Evolutionary conservation across 768 basidiomycete genomes (phyloP), one percentile per base, ranked within the genome.

Genomic region (Rhodotorula paludigena): DNA sequence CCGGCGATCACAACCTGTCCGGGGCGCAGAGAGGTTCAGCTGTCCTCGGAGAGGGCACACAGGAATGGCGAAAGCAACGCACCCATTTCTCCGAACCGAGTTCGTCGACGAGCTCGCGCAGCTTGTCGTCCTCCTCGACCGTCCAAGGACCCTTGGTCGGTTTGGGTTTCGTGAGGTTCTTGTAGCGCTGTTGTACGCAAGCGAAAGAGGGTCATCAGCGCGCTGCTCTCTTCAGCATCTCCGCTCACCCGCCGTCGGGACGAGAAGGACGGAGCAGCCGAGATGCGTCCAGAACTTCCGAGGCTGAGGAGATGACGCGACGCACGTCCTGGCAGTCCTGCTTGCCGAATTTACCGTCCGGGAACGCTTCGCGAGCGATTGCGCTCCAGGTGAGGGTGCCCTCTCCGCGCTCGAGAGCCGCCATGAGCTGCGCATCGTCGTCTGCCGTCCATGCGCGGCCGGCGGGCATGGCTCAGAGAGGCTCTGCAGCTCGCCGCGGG

Each of bases 71-170:
- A 41, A 4, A 2, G 25, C n/a, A 16, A 45, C 66, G 25, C 20
- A 70, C 75, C 75, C 75, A 76, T 57, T 74, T 76, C 63, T 76
- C 75, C 20, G 63, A 62, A 5, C 73, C 73, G 20, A 69, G 61
- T 41, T 64, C 49, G 12, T 44, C 44, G 33, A 74, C 70, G 44
- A 74, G 69, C 21, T 47, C 36, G 7, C 44, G 33, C 18, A 76
- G 60, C 25, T 49, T 30, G 8, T n/a, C 44, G 41, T 74, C 73
- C 54, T 76, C 74, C 9, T 44, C 62, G 10, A 39, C 3, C 0
- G 69, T 72, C 75, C 75, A 76, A 6, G 73, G 66, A 3, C 75
- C 75, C 28, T 71, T 68, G 42, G 59, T 56, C 25, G 65, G 49
- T 38, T 73, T 66, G 2, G 69, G 66, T 35, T 69, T 69, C 5